Evolutionary conservation across 768 basidiomycete genomes (phyloP), one percentile per base, ranked within the genome.

Genomic region (Xanthoconium purpureum): DNA sequence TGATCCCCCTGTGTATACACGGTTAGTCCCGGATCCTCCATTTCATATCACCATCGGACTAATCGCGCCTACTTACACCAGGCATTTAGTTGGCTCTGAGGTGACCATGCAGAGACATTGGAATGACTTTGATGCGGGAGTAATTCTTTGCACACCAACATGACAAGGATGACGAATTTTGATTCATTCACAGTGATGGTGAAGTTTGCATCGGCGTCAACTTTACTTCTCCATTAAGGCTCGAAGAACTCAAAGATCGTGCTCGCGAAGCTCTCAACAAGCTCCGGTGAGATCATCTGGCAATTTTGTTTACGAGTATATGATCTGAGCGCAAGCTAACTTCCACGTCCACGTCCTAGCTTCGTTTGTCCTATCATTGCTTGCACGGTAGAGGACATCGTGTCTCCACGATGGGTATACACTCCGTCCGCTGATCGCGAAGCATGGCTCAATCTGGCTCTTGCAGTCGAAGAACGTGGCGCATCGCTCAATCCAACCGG

Each of bases 331-430:
- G 15, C 14, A 32, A 8, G n/a, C 17, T 46, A 32, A 28, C 5
- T 6, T 11, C 12, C 5, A 13, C 12, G 12, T 18, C 1, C 14
- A 1, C 32, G 2, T 28, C 20, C 4, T 29, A 65, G 61, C 20
- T 65, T 63, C 40, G 55, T 65, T 14, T 65, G 55, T 49, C 64
- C 64, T 9, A 51, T 63, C 45, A 55, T 66, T 29, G 60, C 64
- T 0, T 63, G 61, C 42, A 57, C 55, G 5, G 30, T 50, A 38
- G 60, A 65, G 33, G 55, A 54, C 13, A 8, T 35, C 24, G 29
- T 11, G 12, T 59, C 64, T 28, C 63, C 64, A 17, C 55, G 47
- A 50, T 66, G 56, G 60, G 45, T 66, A 13, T 68, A 70, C 36
- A 57, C 50, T 20, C 63, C 68, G 15, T 68, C 57, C 29, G 50